phyloP scores from a whole-genome alignment of 228 moss, liverwort and hornwort species.

The Sphagnum magellanicum region DNA sequence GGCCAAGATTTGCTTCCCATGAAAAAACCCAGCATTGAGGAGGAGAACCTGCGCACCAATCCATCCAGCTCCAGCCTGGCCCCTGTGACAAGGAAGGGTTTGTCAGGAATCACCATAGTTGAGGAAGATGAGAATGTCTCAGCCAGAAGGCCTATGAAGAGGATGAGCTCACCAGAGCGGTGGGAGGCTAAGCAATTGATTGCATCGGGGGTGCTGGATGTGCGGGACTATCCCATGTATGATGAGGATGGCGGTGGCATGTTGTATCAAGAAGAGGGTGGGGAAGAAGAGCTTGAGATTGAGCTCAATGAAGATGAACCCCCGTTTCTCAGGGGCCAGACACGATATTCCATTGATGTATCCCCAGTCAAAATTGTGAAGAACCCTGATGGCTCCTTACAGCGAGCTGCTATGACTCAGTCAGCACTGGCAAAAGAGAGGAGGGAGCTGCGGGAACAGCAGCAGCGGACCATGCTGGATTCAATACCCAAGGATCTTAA shows the following conservation, averaged over 20 bases:
- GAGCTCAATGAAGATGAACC: slow-evolving; percentile 70
- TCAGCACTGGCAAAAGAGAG: slow-evolving; percentile 94
- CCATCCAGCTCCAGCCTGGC: slow-evolving; percentile 46
- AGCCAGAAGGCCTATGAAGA: slow-evolving; percentile 50
- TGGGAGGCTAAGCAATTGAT: slow-evolving; percentile 74
- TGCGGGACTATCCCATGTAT: slow-evolving; percentile 64
- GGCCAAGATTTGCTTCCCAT: slow-evolving; percentile 64
- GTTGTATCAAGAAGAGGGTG: slow-evolving; percentile 63
- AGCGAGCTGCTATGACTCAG: slow-evolving; percentile 96
- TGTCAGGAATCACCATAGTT: slow-evolving; percentile 56
- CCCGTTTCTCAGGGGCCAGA: slow-evolving; percentile 62
- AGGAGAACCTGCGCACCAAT: slow-evolving; percentile 45
- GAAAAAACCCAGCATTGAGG: slow-evolving; percentile 42
- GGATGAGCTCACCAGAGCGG: slow-evolving; percentile 66
- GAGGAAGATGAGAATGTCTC: slow-evolving; percentile 58
- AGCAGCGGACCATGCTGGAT: slow-evolving; percentile 91
- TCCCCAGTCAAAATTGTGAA: slow-evolving; percentile 72
- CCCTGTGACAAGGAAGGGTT: slow-evolving; percentile 38
- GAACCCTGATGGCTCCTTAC: slow-evolving; percentile 61
- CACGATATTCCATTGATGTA: slow-evolving; percentile 60
- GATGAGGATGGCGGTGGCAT: slow-evolving; percentile 67
- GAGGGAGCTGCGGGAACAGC: slow-evolving; percentile 87
- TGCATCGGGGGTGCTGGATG: slow-evolving; percentile 62
- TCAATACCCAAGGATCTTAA: slow-evolving; percentile 97
- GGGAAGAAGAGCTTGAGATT: slow-evolving; percentile 64